A percentile compares a stretch with the other conserved stretches of the same genome.
Evolutionary conservation across 2,329 filamentous ascomycete species (phyloP).

Genomic region (Thelonectria discophora): DNA sequence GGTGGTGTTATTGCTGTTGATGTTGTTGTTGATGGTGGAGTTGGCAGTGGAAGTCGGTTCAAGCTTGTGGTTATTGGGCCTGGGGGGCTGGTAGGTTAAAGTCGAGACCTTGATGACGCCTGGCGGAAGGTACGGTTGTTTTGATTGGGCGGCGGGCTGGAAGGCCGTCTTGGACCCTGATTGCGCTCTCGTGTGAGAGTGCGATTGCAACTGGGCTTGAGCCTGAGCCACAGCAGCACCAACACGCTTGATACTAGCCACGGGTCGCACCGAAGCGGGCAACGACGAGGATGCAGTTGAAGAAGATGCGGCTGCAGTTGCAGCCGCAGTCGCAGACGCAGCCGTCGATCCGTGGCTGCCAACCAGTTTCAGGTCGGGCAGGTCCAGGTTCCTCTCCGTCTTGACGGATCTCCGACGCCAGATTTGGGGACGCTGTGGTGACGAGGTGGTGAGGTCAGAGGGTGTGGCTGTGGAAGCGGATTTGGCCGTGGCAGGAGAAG

Average conservation of each 20-base stretch:
- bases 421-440: slow-evolving; percentile 47
- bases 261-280: background rate
- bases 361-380: slow-evolving; percentile 59
- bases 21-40: slow-evolving; percentile 22
- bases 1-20: slow-evolving; percentile 22
- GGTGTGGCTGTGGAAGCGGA: slow-evolving; percentile 22
- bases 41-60: slow-evolving; percentile 26
- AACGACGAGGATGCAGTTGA: slow-evolving; percentile 32
- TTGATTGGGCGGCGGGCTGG: slow-evolving; percentile 21
- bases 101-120: slow-evolving; percentile 32
- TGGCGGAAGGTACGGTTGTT: slow-evolving; percentile 30
- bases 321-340: slow-evolving; percentile 37
- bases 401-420: slow-evolving; percentile 64
- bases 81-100: slow-evolving; percentile 25
- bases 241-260: slow-evolving; percentile 5
- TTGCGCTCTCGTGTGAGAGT: slow-evolving; percentile 1
- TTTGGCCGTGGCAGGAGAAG: slow-evolving; percentile 19
- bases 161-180: background rate
- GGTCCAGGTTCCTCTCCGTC: slow-evolving; percentile 55
- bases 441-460: slow-evolving; percentile 34
- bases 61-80: slow-evolving; percentile 23
- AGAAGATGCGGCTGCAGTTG: slow-evolving; percentile 46
- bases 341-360: slow-evolving; percentile 62
- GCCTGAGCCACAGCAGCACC: background rate
- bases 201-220: background rate